These are phyloP conservation scores for Chytriomyces sp. DNA, from an alignment of 192 early-diverging fungal species.

Conservation along the genomic window DNA sequence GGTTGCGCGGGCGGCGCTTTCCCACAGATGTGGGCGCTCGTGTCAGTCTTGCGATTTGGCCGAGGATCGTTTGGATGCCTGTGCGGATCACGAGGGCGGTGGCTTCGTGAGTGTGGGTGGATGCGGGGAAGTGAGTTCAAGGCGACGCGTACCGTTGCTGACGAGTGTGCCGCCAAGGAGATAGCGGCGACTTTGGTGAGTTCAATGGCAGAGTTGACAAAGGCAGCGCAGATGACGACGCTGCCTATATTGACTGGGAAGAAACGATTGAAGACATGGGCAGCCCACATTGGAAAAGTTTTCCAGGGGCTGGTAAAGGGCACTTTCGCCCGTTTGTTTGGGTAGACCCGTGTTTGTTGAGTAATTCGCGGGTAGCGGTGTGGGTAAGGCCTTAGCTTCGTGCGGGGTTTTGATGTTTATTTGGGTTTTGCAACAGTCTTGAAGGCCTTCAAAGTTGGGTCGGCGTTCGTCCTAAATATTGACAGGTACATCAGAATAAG, in stretches of 20 bases:
- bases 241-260: constrained; percentile 47
- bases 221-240: constrained; percentile 52
- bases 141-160: constrained; percentile 26
- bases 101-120: constrained; percentile 35
- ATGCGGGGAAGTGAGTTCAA: neutral
- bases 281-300: constrained; percentile 83
- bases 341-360: constrained; percentile 56
- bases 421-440: neutral
- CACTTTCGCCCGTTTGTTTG: constrained; percentile 70
- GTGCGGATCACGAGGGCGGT: constrained; percentile 53
- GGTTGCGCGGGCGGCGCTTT: constrained; percentile 38
- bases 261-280: too few relatives aligned
- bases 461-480: constrained; percentile 27
- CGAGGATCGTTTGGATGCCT: constrained; percentile 51
- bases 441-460: constrained; percentile 2
- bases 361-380: constrained; percentile 14
- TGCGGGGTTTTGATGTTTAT: neutral
- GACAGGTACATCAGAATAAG: too few relatives aligned
- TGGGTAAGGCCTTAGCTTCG: constrained; percentile 39
- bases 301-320: constrained; percentile 62
- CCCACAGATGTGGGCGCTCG: constrained; percentile 16
- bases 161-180: constrained; percentile 49
- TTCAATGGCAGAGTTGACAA: constrained; percentile 59
- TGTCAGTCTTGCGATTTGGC: constrained; percentile 46
- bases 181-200: constrained; percentile 72